Base-by-base conservation (phyloP, 106 monocot species). In the Agapanthus africanus region DNA sequence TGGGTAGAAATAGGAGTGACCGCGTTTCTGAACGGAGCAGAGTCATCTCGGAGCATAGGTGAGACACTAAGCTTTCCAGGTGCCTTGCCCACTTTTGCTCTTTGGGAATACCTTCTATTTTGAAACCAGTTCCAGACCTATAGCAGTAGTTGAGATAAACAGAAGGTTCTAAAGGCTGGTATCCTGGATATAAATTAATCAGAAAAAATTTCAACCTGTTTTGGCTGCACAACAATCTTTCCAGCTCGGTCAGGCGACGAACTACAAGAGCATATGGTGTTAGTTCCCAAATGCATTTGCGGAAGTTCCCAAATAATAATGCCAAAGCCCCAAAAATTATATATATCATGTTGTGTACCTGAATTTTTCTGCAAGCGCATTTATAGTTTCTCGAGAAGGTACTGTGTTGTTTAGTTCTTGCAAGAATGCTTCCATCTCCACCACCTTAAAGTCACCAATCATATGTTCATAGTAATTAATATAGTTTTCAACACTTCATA, bases 111-210 rank as follows among this genome's bases (percentile, higher is more conserved):
- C 61, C 95, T 97, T 70, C 91, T 88, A 67, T 97, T 97, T 50
- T 97, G 95, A 66, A 97, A 97, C 95, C 95, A 97, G 67, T 91
- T 97, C 88, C 91, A 91, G 22, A 97, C 95, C 95, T 97, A 73
- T 4, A 79, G 60, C 11, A 38, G 60, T n/a, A n/a, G n/a, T n/a
- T n/a, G n/a, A n/a, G n/a, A n/a, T n/a, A n/a, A n/a, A n/a, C n/a
- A n/a, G n/a, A n/a, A n/a, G n/a, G n/a, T n/a, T n/a, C n/a, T n/a
- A n/a, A n/a, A n/a, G n/a, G n/a, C n/a, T n/a, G n/a, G n/a, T n/a
- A n/a, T n/a, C n/a, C n/a, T n/a, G n/a, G n/a, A n/a, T n/a, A n/a
- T n/a, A n/a, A n/a, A n/a, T n/a, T n/a, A n/a, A n/a, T n/a, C n/a
- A n/a, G n/a, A n/a, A n/a, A n/a, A n/a, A n/a, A 37, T 37, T 28